Conservation (phyloP, 1,139 yeast genomes). For the Suhomyces taliae region DNA sequence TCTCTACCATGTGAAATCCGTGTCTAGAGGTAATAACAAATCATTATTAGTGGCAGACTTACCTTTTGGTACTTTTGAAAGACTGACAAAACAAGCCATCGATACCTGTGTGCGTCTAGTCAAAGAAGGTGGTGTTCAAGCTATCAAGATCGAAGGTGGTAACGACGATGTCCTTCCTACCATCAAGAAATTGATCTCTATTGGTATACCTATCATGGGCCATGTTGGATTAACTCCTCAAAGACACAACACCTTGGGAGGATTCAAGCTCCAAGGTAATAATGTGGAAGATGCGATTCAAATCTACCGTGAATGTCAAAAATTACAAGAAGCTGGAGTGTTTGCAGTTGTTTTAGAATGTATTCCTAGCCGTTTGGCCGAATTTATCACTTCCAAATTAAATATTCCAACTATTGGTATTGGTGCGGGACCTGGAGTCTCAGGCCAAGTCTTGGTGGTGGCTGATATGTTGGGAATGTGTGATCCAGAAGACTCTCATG, state of each 20-base stretch:
- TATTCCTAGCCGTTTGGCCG: conserved; percentile 75
- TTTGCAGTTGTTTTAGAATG: conserved; percentile 81
- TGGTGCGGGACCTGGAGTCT: conserved; percentile 84
- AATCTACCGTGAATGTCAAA: conserved; percentile 67
- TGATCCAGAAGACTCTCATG: conserved; percentile 43
- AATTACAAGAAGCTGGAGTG: conserved; percentile 75
- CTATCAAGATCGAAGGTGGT: conserved; percentile 89
- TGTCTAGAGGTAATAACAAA: conserved; percentile 63
- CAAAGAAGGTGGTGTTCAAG: conserved; percentile 66
- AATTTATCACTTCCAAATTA: conserved; percentile 57
- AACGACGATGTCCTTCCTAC: conserved; percentile 47
- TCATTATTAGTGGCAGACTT: conserved; percentile 82
- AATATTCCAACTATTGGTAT: conserved; percentile 87
- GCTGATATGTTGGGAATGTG: conserved; percentile 81
- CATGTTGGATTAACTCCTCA: conserved; percentile 95
- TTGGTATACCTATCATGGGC: conserved; percentile 90
- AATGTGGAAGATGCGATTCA: conserved; percentile 52
- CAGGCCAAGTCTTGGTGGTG: conserved; percentile 90
- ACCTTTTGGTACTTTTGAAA: conserved; percentile 86
- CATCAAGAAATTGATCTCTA: conserved; percentile 50
- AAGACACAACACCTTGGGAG: conserved; percentile 74
- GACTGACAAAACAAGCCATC: conserved; percentile 62
- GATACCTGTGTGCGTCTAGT: conserved; percentile 62
- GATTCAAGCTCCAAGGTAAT: conserved; percentile 85
- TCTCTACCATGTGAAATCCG: conserved; percentile 73